Base-by-base conservation (phyloP, 73 alveolate species). In the Paramecium bursaria region DNA sequence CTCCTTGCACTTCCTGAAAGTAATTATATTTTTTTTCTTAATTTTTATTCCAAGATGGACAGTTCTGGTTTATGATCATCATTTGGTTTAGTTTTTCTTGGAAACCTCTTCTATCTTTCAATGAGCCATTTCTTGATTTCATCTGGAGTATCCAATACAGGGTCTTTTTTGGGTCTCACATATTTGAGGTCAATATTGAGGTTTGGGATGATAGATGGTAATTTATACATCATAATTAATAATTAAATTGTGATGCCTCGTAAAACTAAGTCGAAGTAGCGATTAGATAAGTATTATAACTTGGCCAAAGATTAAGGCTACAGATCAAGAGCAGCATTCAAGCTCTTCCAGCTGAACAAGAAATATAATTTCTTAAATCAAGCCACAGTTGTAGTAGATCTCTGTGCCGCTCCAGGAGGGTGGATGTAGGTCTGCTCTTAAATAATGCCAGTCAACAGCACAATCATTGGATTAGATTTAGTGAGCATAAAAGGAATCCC, bases 331-430 rank as follows among this genome's bases (percentile, higher is more conserved):
- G 99, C 99, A 55, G 98, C 99, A 46, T 97, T 96, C 92, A 97
- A 97, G 87, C 82, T 97, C 85, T 95, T 97, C 61, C 96, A 97
- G 90, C 92, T 97, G 73, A 96, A 97, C 75, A 91, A 95, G 75
- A 95, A 95, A 89, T 97, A 91, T 90, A 94, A 91, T 73, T 93
- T 97, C 87, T 91, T 97, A 23, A 88, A 93, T 55, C 88, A 91
- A 4, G 96, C 99, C 27, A 95, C 96, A 74, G 96, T 94, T 29
- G 90, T 96, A 48, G 93, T 98, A 22, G 99, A 98, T 94, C 95
- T 98, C 67, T 98, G 99, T 91, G 99, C 99, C 19, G 99, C 99
- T 14, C 99, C 99, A 39, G 99, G 99, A 14, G 99, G 99, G 2
- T 98, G 99, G 99, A 48, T 75, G 75, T 48, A 60, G 25, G 87